Evolutionary conservation across 768 basidiomycete genomes (phyloP), one percentile per base, ranked within the genome.

Genomic region (Calocybe gangraenosa): DNA sequence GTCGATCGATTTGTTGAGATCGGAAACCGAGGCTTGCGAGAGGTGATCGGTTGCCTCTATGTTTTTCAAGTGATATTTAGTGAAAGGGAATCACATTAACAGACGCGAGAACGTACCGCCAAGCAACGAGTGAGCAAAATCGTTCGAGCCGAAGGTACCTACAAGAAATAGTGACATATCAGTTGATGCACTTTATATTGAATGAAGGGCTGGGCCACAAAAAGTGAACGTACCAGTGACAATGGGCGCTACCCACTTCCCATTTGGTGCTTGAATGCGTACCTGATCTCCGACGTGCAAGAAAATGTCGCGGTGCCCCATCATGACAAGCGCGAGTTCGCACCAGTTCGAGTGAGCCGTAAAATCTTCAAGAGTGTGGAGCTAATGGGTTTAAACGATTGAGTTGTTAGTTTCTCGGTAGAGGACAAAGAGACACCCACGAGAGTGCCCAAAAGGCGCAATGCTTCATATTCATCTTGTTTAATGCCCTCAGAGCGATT

Each of bases 291-390:
- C 94, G 23, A 95, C 88, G 54, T 97, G 93, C 21, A 79, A 62
- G 65, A 96, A 97, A 2, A 95, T 83, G 34, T 91, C 69, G 0
- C 61, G 52, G 60, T 92, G 70, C 0, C 93, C 94, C 68, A 92
- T 68, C 0, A 74, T 70, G 28, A 84, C 77, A 10, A 97, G 76
- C 0, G 80, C 73, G 8, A 95, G 71, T 63, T 96, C 92, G 69
- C 87, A 90, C 60, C 88, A 94, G 68, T 95, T 89, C 44, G 84
- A 87, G 60, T 96, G 93, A 0, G 92, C 90, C 2, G 89, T 68
- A 60, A 88, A 93, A 59, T 96, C 91, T 59, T 93, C 91, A 4
- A 88, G 74, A 1, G 85, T 88, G 51, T 89, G 87, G 8, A 88
- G 67, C 84, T 87, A 50, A 18, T 22, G 4, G 21, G n/a, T 14